phyloP scores from a whole-genome alignment of 768 basidiomycete genomes.

The Obba rivulosa region DNA sequence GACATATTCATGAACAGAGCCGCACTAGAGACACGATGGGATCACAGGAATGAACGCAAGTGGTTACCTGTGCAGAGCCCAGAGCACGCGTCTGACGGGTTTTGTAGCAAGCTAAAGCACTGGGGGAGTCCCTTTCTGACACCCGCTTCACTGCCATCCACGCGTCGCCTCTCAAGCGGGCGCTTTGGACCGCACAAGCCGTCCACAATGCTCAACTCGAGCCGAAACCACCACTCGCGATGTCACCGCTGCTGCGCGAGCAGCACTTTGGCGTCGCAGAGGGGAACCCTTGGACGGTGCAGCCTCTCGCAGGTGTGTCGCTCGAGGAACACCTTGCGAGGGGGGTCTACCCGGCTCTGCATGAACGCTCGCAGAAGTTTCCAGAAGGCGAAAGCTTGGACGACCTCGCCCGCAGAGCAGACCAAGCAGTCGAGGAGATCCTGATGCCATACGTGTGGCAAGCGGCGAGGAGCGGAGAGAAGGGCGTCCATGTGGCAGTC shows the following conservation, averaged over 20 bases:
- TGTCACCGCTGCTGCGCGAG: constrained; percentile 54
- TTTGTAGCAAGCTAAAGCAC: constrained; percentile 31
- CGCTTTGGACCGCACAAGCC: constrained; percentile 54
- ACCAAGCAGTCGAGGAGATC: constrained; percentile 42
- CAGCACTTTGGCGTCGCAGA: constrained; percentile 69
- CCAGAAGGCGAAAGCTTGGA: constrained; percentile 69
- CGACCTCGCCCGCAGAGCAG: constrained; percentile 56
- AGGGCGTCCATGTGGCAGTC: constrained; percentile 51
- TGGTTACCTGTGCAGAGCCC: neutral
- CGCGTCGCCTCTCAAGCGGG: constrained; percentile 63
- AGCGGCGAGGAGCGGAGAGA: constrained; percentile 32
- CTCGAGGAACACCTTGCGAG: constrained; percentile 43
- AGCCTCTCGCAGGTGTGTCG: constrained; percentile 10
- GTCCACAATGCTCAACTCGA: constrained; percentile 43
- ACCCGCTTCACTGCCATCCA: constrained; percentile 51
- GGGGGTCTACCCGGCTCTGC: constrained; percentile 48
- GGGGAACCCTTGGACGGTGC: constrained; percentile 46
- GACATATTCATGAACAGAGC: neutral
- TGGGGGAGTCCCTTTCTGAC: constrained; percentile 47
- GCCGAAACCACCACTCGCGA: constrained; percentile 41
- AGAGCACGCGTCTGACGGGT: neutral
- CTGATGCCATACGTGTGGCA: constrained; percentile 51
- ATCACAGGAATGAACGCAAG: constrained; percentile 49
- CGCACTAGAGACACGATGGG: neutral
- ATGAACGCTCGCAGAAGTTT: constrained; percentile 44